Percentiles rank a stretch among this genome's conserved stretches.
Conservation (phyloP, 192 early-diverging fungal genomes). For the Backusella luteola region DNA sequence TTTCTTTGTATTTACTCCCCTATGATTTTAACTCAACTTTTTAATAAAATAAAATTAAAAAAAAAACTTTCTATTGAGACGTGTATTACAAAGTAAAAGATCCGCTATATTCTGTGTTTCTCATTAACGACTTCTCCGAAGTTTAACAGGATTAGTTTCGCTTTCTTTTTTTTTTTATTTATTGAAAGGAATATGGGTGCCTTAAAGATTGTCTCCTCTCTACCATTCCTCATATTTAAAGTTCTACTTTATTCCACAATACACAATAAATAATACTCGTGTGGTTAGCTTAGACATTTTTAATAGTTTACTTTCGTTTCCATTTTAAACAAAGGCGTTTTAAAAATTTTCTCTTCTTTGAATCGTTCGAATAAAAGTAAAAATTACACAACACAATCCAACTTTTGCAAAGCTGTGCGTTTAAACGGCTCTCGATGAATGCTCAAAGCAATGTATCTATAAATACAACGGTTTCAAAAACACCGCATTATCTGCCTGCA, state of each 20-base stretch:
- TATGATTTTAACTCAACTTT: neutral
- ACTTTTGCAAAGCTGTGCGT: neutral
- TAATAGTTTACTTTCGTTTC: neutral
- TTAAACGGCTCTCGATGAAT: neutral
- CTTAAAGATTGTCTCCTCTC: too few relatives aligned
- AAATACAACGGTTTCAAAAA: neutral
- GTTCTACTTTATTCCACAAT: neutral
- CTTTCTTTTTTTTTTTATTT: neutral
- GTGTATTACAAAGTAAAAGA: neutral
- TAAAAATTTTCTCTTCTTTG: neutral
- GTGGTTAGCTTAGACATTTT: neutral
- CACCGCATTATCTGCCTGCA: neutral
- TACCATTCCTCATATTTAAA: neutral
- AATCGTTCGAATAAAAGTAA: neutral
- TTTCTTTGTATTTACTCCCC: neutral
- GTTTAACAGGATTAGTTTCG: neutral
- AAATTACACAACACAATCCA: neutral
- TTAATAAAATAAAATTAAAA: neutral
- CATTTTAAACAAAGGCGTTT: neutral
- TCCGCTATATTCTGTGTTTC: neutral
- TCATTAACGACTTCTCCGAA: neutral
- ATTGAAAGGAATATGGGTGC: too few relatives aligned
- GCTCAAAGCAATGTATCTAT: neutral
- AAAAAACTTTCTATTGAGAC: neutral
- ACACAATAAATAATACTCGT: neutral